Conservation (phyloP, 129 eudicot genomes). For the Flaveria brownii region DNA sequence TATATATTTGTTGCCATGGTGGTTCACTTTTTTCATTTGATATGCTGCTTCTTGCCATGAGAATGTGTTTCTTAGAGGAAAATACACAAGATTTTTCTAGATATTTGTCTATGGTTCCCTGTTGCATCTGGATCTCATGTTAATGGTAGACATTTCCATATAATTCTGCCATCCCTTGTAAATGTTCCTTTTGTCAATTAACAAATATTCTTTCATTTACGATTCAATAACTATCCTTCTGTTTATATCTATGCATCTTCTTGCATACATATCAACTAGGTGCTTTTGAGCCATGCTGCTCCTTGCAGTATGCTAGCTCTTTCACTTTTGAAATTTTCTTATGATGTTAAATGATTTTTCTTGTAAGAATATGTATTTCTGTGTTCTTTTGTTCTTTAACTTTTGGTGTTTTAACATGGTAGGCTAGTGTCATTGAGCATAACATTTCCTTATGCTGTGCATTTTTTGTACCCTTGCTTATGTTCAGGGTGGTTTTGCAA, state of each 20-base stretch:
- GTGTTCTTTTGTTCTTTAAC: constrained; percentile 3
- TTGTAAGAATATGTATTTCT: constrained; percentile 15
- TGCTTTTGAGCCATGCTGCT: constrained; percentile 21
- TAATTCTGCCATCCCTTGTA: not conserved
- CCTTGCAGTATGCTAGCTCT: constrained; percentile 20
- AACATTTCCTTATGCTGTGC: constrained; percentile 15
- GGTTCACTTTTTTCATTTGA: not conserved
- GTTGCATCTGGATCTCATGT: constrained; percentile 13
- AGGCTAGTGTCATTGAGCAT: not conserved
- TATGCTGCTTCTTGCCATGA: not conserved
- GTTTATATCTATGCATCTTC: not conserved
- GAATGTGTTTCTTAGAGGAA: not conserved
- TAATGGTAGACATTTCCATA: not conserved
- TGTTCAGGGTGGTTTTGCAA: constrained; percentile 96
- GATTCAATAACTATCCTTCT: constrained; percentile 9
- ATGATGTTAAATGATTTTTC: not conserved
- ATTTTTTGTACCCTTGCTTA: constrained; percentile 14
- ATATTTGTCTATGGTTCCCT: not conserved
- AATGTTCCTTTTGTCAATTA: not conserved
- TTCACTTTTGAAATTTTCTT: not conserved
- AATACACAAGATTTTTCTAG: not conserved
- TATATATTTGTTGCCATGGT: not conserved
- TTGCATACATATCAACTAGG: constrained; percentile 11
- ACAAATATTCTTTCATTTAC: not conserved
- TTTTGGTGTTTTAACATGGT: constrained; percentile 2